These are phyloP conservation scores for Geranium brycei DNA, from an alignment of 345 rosid species.

Conservation along the genomic window DNA sequence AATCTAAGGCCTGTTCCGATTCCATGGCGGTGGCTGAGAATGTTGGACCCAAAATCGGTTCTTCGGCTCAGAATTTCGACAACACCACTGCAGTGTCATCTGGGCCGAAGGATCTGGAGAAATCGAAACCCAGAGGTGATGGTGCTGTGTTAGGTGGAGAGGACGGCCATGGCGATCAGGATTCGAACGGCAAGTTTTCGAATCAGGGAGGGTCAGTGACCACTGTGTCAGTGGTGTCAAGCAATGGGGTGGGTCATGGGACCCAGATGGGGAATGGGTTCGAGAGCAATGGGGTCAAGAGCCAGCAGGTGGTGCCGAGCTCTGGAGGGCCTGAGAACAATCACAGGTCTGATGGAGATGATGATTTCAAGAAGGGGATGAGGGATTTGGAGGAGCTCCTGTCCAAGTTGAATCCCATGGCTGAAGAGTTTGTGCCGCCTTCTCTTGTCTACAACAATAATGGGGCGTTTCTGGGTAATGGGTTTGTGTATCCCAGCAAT, in stretches of 20 bases:
- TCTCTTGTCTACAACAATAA: constrained; percentile 28
- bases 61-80: constrained; percentile 55
- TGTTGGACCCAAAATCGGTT: constrained; percentile 63
- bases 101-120: constrained; percentile 31
- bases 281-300: constrained; percentile 5
- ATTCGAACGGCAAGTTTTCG: background rate
- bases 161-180: background rate
- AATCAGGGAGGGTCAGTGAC: background rate
- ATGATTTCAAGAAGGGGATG: constrained; percentile 41
- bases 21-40: constrained; percentile 95
- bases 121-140: constrained; percentile 39
- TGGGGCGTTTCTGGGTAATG: constrained; percentile 23
- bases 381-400: constrained; percentile 65
- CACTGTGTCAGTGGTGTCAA: constrained; percentile 12
- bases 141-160: constrained; percentile 7
- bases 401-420: constrained; percentile 91
- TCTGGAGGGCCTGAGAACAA: constrained; percentile 16
- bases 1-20: constrained; percentile 7
- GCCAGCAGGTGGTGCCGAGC: constrained; percentile 12
- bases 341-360: constrained; percentile 16
- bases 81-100: constrained; percentile 33
- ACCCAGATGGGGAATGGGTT: constrained; percentile 5
- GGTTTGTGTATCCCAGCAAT: constrained; percentile 48
- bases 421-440: constrained; percentile 86
- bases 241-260: constrained; percentile 20